phyloP scores from a whole-genome alignment of 1,284 basidiomycete species.

The Sphaerobolus stellatus region DNA sequence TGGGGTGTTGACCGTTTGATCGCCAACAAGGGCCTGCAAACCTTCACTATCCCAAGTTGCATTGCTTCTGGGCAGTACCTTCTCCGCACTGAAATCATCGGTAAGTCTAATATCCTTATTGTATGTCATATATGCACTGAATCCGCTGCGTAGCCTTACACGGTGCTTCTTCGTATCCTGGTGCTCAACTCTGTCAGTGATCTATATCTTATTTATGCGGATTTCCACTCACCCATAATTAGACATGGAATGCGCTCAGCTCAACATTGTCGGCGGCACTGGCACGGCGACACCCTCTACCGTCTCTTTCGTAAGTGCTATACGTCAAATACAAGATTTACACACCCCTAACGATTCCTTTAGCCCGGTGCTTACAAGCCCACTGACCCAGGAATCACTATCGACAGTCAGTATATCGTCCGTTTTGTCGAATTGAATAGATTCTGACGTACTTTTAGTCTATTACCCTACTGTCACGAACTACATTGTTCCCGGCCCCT shows the following conservation, averaged over 20 bases:
- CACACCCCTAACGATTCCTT: not conserved
- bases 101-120: slow-evolving; percentile 27
- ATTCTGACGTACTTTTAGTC: slow-evolving; percentile 12
- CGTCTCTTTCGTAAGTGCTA: slow-evolving; percentile 48
- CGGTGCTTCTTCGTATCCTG: slow-evolving; percentile 43
- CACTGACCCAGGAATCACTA: slow-evolving; percentile 44
- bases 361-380: slow-evolving; percentile 36
- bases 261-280: slow-evolving; percentile 48
- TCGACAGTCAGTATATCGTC: slow-evolving; percentile 38
- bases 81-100: slow-evolving; percentile 53
- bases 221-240: slow-evolving; percentile 14
- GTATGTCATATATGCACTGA: not conserved
- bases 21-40: slow-evolving; percentile 53
- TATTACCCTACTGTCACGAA: slow-evolving; percentile 19
- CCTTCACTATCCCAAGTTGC: slow-evolving; percentile 50
- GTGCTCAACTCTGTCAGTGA: slow-evolving; percentile 49
- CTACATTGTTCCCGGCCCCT: slow-evolving; percentile 13
- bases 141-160: slow-evolving; percentile 37
- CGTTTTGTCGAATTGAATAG: slow-evolving; percentile 4
- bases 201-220: not conserved
- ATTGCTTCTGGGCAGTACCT: slow-evolving; percentile 51
- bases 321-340: slow-evolving; percentile 13
- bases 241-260: slow-evolving; percentile 54
- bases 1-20: slow-evolving; percentile 53
- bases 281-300: slow-evolving; percentile 45